These are phyloP conservation scores for Penicillium cinerascens DNA, from an alignment of 495 filamentous ascomycete genomes.

Conservation along the genomic window DNA sequence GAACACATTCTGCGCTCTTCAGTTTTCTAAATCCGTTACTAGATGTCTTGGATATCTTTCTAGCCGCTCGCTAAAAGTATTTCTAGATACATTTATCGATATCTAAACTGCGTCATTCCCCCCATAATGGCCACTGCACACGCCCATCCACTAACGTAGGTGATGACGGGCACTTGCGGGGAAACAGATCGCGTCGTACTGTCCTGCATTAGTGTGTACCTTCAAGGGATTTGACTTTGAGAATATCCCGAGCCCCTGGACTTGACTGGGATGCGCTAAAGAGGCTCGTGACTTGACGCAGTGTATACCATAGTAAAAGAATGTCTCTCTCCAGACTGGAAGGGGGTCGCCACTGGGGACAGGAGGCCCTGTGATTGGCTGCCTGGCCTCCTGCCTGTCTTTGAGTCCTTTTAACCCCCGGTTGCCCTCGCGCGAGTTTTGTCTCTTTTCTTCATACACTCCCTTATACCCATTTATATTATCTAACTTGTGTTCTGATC, in stretches of 20 bases:
- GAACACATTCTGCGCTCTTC: no score
- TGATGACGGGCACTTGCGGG: constrained; percentile 12
- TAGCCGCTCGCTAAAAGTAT: no score
- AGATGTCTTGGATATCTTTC: no score
- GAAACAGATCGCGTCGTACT: constrained; percentile 2
- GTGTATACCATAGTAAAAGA: no score
- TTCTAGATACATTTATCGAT: no score
- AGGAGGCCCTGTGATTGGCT: constrained; percentile 15
- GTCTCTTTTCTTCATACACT: neutral
- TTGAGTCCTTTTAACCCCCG: constrained; percentile 9
- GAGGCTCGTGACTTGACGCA: neutral
- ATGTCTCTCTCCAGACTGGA: neutral
- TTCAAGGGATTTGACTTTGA: neutral
- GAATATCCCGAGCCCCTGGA: neutral
- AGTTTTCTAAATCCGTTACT: no score
- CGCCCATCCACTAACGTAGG: no score
- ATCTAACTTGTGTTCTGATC: neutral
- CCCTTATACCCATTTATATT: neutral
- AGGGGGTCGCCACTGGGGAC: constrained; percentile 6
- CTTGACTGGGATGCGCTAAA: neutral
- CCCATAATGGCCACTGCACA: neutral
- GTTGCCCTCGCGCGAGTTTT: constrained; percentile 3
- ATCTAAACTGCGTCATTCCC: no score
- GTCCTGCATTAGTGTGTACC: constrained; percentile 8
- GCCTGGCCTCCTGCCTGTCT: constrained; percentile 14